These are phyloP conservation scores for Spathaspora hagerdaliae DNA, from an alignment of 805 yeast genomes.

Conservation along the genomic window DNA sequence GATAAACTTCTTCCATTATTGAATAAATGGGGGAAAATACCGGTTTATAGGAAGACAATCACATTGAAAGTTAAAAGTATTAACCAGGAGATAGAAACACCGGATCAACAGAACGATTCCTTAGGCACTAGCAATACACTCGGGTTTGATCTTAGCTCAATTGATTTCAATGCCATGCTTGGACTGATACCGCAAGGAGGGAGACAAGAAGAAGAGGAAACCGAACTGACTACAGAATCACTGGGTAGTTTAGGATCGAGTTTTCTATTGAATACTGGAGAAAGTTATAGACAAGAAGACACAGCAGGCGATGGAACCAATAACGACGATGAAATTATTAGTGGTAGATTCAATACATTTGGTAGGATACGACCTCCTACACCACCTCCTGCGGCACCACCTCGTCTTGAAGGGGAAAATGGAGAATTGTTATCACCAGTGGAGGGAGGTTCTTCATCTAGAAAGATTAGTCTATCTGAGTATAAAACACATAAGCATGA, in stretches of 20 bases:
- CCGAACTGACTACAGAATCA: not conserved
- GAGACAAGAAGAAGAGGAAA: not conserved
- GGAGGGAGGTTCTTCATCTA: not conserved
- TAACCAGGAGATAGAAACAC: not conserved
- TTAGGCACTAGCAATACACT: not conserved
- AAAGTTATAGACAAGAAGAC: not conserved
- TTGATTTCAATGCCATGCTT: not conserved
- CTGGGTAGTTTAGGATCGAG: conserved; percentile 1
- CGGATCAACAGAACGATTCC: not conserved
- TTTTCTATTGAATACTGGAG: not conserved
- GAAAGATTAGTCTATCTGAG: conserved; percentile 1
- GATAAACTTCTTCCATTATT: conserved; percentile 8
- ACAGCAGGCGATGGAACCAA: not conserved
- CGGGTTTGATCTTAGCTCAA: not conserved
- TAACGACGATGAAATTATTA: not conserved
- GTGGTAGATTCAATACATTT: not conserved
- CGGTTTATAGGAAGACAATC: conserved; percentile 1
- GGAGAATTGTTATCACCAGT: not conserved
- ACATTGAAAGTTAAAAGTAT: not conserved
- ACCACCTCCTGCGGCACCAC: conserved; percentile 2
- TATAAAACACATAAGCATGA: conserved; percentile 1
- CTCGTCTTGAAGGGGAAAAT: not conserved
- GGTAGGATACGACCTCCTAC: conserved; percentile 5
- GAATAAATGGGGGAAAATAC: conserved; percentile 19
- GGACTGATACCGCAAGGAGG: not conserved